phyloP scores from a whole-genome alignment of 2,329 filamentous ascomycete species.

The Colletotrichum graminicola region DNA sequence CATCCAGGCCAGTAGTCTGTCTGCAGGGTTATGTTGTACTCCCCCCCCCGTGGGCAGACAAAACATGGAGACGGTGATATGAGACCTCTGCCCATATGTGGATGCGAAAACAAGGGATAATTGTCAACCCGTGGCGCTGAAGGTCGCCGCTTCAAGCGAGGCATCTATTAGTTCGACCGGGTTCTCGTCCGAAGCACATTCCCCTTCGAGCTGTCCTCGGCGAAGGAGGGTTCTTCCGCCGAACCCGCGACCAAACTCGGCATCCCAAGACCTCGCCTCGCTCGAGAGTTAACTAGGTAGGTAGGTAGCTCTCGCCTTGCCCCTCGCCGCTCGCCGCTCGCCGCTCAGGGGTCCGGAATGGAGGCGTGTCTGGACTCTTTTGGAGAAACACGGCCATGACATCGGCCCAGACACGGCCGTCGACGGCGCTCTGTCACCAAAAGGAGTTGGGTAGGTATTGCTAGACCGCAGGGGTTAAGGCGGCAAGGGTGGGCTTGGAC shows the following conservation, averaged over 20 bases:
- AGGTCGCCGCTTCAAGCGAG: not conserved
- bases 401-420: not conserved
- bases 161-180: too few species aligned
- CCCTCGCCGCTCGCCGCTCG: too few species aligned
- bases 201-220: not conserved
- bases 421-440: not conserved
- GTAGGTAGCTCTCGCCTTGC: not conserved
- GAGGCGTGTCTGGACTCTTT: not conserved
- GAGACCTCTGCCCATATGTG: not conserved
- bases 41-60: not conserved
- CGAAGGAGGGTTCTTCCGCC: not conserved
- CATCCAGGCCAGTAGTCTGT: not conserved
- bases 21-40: not conserved
- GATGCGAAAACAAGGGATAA: not conserved
- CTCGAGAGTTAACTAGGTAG: too few species aligned
- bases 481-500: not conserved
- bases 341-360: not conserved
- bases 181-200: slow-evolving; percentile 2
- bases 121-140: not conserved
- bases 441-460: not conserved
- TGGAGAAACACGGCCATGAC: not conserved
- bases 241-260: not conserved
- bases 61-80: not conserved
- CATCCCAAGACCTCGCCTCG: not conserved
- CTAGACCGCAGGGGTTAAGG: slow-evolving; percentile 25